These are phyloP conservation scores for Porcisia deanei DNA, from an alignment of 208 protist species.

Conservation along the genomic window DNA sequence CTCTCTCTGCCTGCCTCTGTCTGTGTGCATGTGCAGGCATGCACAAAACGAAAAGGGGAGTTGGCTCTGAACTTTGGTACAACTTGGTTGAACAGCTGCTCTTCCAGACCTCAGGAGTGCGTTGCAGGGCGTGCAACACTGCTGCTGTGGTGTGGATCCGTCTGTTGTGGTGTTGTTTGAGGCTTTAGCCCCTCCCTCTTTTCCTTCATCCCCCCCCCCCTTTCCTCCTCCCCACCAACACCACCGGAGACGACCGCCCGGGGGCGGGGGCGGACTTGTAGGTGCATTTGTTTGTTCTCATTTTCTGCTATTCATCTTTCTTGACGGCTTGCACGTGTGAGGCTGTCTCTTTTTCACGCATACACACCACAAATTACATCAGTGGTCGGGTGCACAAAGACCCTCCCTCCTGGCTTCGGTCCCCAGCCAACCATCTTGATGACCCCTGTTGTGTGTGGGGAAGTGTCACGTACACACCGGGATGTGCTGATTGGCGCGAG, in stretches of 20 bases:
- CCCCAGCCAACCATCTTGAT: not conserved
- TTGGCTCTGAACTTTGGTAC: not conserved
- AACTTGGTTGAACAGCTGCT: not conserved
- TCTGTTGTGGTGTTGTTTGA: too few species aligned
- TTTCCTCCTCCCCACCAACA: too few species aligned
- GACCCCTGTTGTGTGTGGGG: slow-evolving; percentile 1
- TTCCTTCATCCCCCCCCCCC: not conserved
- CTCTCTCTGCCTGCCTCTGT: not conserved
- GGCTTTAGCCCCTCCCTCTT: not conserved
- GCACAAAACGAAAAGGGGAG: too few species aligned
- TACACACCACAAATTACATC: not conserved
- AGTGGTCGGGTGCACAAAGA: not conserved
- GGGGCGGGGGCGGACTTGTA: too few species aligned
- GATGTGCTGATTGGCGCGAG: not conserved
- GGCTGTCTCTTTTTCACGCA: not conserved
- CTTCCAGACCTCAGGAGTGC: not conserved
- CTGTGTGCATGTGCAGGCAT: not conserved
- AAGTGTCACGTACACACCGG: not conserved
- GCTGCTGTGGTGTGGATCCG: not conserved
- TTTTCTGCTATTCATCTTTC: not conserved
- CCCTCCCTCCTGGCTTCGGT: not conserved
- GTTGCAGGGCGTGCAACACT: too few species aligned
- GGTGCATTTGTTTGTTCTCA: not conserved
- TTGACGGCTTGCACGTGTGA: not conserved
- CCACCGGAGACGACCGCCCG: too few species aligned